Conservation (phyloP, 768 basidiomycete species). For the Stropharia rugosoannulata region DNA sequence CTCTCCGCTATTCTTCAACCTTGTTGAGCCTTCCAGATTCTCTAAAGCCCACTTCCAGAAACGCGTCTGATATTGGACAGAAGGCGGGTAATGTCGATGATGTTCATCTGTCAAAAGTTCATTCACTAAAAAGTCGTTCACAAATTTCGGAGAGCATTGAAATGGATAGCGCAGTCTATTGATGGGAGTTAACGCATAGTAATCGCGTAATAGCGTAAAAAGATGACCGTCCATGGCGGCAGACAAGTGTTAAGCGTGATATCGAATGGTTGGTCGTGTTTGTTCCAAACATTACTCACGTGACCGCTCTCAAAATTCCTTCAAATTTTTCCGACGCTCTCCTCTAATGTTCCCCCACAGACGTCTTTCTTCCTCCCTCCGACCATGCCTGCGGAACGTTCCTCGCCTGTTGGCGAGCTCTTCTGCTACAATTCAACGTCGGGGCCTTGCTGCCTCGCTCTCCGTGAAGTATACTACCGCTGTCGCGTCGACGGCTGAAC, state of each 20-base stretch:
- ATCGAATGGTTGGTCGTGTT: conserved; percentile 3
- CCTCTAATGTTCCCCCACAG: conserved; percentile 34
- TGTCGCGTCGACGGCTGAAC: conserved; percentile 17
- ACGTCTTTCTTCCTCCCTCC: conserved; percentile 28
- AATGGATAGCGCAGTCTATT: conserved; percentile 41
- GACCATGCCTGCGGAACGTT: conserved; percentile 26
- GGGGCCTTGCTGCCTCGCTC: conserved; percentile 26
- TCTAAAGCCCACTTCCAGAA: conserved; percentile 78
- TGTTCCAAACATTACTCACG: conserved; percentile 19
- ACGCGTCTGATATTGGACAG: conserved; percentile 53
- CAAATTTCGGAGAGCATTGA: conserved; percentile 29
- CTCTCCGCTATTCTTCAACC: conserved; percentile 33
- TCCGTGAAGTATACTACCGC: conserved; percentile 20
- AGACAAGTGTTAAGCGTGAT: neutral
- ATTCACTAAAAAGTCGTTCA: conserved; percentile 57
- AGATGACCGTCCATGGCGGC: conserved; percentile 28
- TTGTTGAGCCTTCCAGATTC: conserved; percentile 45
- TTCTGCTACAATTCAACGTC: conserved; percentile 14
- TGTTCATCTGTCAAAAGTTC: conserved; percentile 52
- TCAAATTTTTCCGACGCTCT: conserved; percentile 29
- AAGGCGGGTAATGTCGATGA: conserved; percentile 60
- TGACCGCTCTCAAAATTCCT: conserved; percentile 26
- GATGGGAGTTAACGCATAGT: conserved; percentile 50
- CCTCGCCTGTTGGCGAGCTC: conserved; percentile 17
- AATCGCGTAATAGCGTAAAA: conserved; percentile 48